These are phyloP conservation scores for Cercospora sesami DNA, from an alignment of 2,329 filamentous ascomycete genomes.

Conservation along the genomic window DNA sequence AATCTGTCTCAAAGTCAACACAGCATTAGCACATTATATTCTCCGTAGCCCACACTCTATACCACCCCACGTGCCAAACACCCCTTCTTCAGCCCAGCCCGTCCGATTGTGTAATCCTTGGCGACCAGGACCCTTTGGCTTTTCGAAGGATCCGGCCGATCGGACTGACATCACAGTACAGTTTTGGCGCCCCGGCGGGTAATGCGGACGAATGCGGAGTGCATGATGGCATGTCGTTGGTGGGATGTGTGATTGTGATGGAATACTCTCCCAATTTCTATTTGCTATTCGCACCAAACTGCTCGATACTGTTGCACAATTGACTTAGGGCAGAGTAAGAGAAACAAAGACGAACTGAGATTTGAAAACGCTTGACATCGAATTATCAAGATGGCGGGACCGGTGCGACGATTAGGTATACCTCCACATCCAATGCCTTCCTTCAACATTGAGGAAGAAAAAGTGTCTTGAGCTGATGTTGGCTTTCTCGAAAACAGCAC, in stretches of 20 bases:
- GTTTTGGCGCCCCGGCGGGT: conserved; percentile 6
- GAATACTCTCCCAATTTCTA: background rate
- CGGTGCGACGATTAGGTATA: conserved; percentile 29
- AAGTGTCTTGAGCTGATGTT: conserved; percentile 12
- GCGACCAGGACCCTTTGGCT: background rate
- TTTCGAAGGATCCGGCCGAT: conserved; percentile 8
- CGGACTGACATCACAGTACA: conserved; percentile 8
- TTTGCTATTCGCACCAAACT: background rate
- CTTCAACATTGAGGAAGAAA: background rate
- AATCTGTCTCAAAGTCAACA: background rate
- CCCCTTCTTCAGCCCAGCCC: background rate
- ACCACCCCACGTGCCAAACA: background rate
- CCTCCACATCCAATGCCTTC: background rate
- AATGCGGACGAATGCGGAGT: conserved; percentile 19
- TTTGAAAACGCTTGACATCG: background rate
- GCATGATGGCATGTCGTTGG: conserved; percentile 7
- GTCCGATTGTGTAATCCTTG: background rate
- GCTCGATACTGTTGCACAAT: background rate
- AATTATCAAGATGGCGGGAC: conserved; percentile 22
- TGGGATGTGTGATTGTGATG: background rate
- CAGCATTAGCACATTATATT: background rate
- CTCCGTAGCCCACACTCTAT: background rate
- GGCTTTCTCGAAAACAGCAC: conserved; percentile 2
- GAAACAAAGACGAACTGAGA: background rate
- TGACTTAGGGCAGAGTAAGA: background rate